A percentile compares a stretch with the other conserved stretches of the same genome.
Conservation (phyloP, 768 basidiomycete species). For the Boletus fagicola region DNA sequence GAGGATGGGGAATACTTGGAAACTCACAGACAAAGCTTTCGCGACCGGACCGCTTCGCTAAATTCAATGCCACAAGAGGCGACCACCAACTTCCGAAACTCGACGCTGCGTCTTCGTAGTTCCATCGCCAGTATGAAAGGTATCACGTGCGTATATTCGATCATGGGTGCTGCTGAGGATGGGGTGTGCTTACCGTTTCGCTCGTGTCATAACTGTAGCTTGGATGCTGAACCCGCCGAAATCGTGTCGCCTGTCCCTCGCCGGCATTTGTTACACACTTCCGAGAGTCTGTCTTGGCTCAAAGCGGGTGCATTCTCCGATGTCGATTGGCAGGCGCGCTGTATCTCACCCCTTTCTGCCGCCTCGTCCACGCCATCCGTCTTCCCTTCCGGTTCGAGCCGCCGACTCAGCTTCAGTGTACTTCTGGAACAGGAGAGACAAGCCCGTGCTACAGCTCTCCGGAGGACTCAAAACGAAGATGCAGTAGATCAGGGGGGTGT, state of each 20-base stretch:
- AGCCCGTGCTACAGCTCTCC: constrained; percentile 13
- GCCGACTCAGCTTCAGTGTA: constrained; percentile 42
- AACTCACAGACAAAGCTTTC: neutral
- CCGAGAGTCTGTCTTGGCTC: constrained; percentile 62
- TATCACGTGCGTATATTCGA: constrained; percentile 13
- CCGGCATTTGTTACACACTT: constrained; percentile 59
- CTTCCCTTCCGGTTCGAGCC: constrained; percentile 21
- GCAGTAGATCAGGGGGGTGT: constrained; percentile 43
- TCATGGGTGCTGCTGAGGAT: neutral
- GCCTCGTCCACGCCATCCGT: constrained; percentile 30
- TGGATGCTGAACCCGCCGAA: constrained; percentile 36
- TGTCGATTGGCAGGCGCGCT: constrained; percentile 41
- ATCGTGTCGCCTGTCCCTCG: constrained; percentile 68
- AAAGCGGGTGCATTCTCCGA: constrained; percentile 41
- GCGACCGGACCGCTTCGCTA: constrained; percentile 16
- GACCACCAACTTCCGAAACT: neutral
- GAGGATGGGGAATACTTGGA: constrained; percentile 11
- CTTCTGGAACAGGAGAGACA: constrained; percentile 38
- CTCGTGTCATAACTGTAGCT: constrained; percentile 9
- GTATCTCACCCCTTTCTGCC: constrained; percentile 43
- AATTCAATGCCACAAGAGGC: constrained; percentile 12
- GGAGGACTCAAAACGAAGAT: constrained; percentile 14
- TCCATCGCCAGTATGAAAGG: constrained; percentile 15
- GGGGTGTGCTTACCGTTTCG: neutral
- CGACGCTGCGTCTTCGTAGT: constrained; percentile 18